Conservation (phyloP, 257 asterid species). For the Ilex aquifolium region DNA sequence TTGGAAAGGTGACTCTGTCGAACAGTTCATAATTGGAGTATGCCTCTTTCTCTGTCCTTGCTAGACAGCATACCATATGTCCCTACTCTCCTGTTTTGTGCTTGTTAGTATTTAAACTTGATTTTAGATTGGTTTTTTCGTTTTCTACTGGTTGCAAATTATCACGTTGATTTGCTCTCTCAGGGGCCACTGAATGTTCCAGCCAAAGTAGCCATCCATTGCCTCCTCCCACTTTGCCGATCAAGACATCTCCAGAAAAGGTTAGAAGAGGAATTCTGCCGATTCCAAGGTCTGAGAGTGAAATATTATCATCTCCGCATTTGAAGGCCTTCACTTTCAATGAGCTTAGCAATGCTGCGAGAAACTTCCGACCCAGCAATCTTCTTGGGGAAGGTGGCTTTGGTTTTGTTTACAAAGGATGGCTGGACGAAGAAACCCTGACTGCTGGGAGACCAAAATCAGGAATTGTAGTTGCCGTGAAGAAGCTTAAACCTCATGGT, state of each 20-base stretch:
- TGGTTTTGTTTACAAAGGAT: conserved; percentile 39
- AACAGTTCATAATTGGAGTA: no score
- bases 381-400: conserved; percentile 46
- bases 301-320: conserved; percentile 30
- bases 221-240: conserved; percentile 24
- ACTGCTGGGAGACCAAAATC: conserved; percentile 18
- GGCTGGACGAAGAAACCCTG: conserved; percentile 24
- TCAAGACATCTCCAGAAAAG: neutral
- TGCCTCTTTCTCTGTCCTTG: no score
- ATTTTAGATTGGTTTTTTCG: no score
- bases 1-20: no score
- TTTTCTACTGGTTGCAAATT: conserved; percentile 1
- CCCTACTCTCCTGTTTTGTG: no score
- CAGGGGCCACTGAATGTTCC: conserved; percentile 12
- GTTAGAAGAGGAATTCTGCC: conserved; percentile 14
- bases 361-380: conserved; percentile 15
- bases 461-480: conserved; percentile 35
- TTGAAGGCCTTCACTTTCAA: conserved; percentile 27
- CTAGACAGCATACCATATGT: no score
- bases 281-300: conserved; percentile 21
- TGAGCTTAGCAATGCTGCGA: conserved; percentile 30
- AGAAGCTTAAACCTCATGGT: conserved; percentile 32
- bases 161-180: conserved; percentile 3
- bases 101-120: neutral
- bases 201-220: conserved; percentile 30